Percentiles rank a stretch among this genome's conserved stretches.
Evolutionary conservation across 148 eudicot genomes (phyloP).

Genomic region (Dysphania ambrosioides): DNA sequence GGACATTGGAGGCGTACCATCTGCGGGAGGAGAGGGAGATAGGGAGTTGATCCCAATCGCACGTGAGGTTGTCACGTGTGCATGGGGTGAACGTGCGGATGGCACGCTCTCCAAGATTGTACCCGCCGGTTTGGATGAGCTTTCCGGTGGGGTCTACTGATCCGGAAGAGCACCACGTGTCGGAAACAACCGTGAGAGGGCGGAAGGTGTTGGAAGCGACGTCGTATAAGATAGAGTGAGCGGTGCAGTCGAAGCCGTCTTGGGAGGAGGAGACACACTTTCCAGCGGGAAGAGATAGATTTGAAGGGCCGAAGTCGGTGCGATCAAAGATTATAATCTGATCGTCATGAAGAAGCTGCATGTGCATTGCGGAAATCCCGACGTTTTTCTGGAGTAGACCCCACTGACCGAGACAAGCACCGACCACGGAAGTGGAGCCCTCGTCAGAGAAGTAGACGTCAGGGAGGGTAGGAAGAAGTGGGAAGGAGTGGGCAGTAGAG

Average conservation of each 20-base stretch:
- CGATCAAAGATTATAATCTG: slow-evolving; percentile 74
- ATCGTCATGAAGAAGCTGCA: slow-evolving; percentile 72
- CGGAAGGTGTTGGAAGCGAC: slow-evolving; percentile 54
- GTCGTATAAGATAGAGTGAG: slow-evolving; percentile 73
- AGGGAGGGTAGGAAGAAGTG: slow-evolving; percentile 12
- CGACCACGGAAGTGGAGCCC: not conserved
- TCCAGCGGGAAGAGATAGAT: slow-evolving; percentile 48
- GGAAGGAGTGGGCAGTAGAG: not conserved
- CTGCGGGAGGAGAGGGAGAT: slow-evolving; percentile 40
- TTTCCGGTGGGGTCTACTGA: slow-evolving; percentile 55
- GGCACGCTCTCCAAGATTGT: slow-evolving; percentile 48
- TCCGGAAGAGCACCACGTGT: slow-evolving; percentile 86
- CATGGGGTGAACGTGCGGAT: slow-evolving; percentile 65
- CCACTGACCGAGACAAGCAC: slow-evolving; percentile 38
- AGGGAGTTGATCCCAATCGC: slow-evolving; percentile 64
- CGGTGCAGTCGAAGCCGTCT: slow-evolving; percentile 50
- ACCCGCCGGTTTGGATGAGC: slow-evolving; percentile 80
- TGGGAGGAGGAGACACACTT: slow-evolving; percentile 7
- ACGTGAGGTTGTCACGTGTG: not conserved
- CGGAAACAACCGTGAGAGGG: slow-evolving; percentile 50
- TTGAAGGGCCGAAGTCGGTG: slow-evolving; percentile 72
- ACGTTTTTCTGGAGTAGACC: slow-evolving; percentile 38
- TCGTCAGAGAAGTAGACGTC: slow-evolving; percentile 1
- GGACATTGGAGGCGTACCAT: slow-evolving; percentile 75
- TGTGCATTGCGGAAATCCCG: slow-evolving; percentile 95